Base-by-base conservation (phyloP, 2,329 filamentous ascomycete genomes). In the Monilinia vaccinii-corymbosi region DNA sequence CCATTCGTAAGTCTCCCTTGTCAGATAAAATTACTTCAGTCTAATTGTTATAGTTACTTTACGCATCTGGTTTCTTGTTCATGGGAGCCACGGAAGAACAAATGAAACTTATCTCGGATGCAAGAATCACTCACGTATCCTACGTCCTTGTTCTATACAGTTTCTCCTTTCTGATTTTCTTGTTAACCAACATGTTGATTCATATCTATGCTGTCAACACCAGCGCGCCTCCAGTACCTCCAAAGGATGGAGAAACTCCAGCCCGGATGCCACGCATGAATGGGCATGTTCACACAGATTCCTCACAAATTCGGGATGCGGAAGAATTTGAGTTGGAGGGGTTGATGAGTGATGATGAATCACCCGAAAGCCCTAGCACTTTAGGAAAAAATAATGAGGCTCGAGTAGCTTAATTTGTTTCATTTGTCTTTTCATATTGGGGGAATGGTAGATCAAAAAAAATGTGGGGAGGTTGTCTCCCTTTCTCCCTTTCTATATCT, bases 61-160 rank as follows among this genome's bases (percentile, higher is more conserved):
- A 89, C 70, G 91, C 92, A 7, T 88, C 92, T 4, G 94, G 94
- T 1, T 96, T 97, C 76, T 80, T 99, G 45, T 99, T 99, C 77
- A 96, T 97, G 91, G 89, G 91, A 36, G 93, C 94, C 18, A 97
- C 91, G 0, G 94, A 97, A 73, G 92, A 99, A 75, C 94, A 97
- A 75, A 96, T 97, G 89, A 70, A 79, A 25, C 78, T 97, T 1
- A 78, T 97, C 6, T 80, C 83, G 45, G 78, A 83, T 44, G 87
- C 89, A 0, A 81, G 85, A 61, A 85, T 97, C 69, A 91, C 91
- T 31, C 91, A 95, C 70, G 89, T 97, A 46, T 87, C 92, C 6
- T 99, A 97, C 73, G 84, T 97, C 45, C 80, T 99, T 31, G 92
- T 97, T 57, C 77, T 97, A 11, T 97, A 88, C 79, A 96, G 90